Evolutionary conservation across 306 rosid genomes (phyloP), one percentile per base, ranked within the genome.

Genomic region (Erythrophleum fordii): DNA sequence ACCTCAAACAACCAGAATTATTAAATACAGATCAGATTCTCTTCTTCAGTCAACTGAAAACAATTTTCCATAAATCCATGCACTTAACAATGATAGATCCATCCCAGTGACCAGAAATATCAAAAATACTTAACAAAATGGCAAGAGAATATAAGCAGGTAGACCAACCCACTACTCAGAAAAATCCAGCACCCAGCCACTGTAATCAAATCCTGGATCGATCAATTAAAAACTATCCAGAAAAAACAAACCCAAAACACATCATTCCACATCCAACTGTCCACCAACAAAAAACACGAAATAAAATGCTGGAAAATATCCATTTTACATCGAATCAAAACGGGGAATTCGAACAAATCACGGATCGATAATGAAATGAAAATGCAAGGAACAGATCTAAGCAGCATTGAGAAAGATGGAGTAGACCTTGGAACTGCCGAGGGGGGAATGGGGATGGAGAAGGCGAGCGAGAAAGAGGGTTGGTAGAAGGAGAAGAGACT

Each of bases 391-490:
- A 74, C 83, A 85, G 89, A 89, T 89, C 92, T 46, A 60, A 53
- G 3, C 1, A 6, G 67, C 18, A 78, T 12, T 0, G 28, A 49
- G 71, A 72, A 80, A 62, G 82, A 82, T 72, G 76, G 65, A 71
- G 23, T 59, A 9, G 51, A 90, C 94, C 97, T 90, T 72, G 61
- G 52, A 20, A 85, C 73, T 81, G 92, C 49, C 82, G 78, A 81
- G 58, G 60, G 77, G 66, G 85, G 83, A 70, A 69, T 42, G 55
- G 80, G 80, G 82, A 80, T 80, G 85, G 89, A 69, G 72, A 83
- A 80, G 83, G 82, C 75, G 75, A 6, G 81, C 68, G 69, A 76
- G 75, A 66, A 16, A 66, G 28, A 69, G 80, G 66, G 46, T 49
- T 20, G 84, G 61, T 72, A 55, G 79, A 25, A 31, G 69, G 45